Evolutionary conservation across 441 rosid species (phyloP).

Genomic region (Gossypium schwendimanii): DNA sequence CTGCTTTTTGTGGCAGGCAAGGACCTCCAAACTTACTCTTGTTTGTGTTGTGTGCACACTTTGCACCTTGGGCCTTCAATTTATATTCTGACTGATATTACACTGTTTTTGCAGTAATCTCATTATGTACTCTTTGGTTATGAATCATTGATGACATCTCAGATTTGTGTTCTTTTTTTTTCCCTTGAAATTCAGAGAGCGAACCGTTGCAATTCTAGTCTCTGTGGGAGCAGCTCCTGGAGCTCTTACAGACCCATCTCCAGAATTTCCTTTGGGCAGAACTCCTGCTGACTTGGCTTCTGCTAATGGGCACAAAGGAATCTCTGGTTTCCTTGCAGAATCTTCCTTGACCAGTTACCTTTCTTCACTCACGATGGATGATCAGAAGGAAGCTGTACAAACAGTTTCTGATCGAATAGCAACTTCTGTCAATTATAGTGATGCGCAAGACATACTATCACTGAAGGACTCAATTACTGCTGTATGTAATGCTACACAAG

Average conservation of each 20-base stretch:
- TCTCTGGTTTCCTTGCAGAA: conserved; percentile 93
- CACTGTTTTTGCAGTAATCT: background rate
- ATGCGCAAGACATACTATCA: conserved; percentile 50
- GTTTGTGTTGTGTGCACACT: background rate
- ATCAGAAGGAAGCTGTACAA: conserved; percentile 48
- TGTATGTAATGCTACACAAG: conserved; percentile 87
- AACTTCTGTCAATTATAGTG: conserved; percentile 39
- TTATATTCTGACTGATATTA: background rate
- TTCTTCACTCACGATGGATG: conserved; percentile 45
- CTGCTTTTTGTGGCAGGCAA: conserved; percentile 85
- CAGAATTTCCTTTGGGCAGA: conserved; percentile 63
- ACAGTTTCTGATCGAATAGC: conserved; percentile 61
- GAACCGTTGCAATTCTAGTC: conserved; percentile 67
- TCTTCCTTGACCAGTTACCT: conserved; percentile 63
- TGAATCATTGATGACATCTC: background rate
- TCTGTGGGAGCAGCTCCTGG: conserved; percentile 44
- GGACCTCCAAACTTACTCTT: conserved; percentile 17
- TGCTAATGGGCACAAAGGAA: conserved; percentile 79
- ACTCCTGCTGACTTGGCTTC: conserved; percentile 75
- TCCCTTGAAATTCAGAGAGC: conserved; percentile 46
- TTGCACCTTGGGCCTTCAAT: background rate
- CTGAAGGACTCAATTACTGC: conserved; percentile 82
- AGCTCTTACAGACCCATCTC: conserved; percentile 73
- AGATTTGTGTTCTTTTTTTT: background rate
- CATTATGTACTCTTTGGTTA: background rate